Evolutionary conservation across 768 basidiomycete species (phyloP).

Genomic region (Hortiboletus campestris): DNA sequence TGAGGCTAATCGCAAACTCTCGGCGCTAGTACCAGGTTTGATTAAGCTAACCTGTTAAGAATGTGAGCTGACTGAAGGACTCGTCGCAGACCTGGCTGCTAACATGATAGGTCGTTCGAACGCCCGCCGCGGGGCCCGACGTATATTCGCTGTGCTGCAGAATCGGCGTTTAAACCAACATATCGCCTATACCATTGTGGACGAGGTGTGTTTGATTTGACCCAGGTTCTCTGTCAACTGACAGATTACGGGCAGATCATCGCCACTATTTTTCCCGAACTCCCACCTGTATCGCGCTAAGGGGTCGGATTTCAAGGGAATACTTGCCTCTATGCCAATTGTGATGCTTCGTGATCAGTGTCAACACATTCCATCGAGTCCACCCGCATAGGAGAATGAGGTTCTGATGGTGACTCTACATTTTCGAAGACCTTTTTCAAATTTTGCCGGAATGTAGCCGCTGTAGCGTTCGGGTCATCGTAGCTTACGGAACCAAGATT

Average conservation of each 20-base stretch:
- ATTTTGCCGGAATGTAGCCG: constrained; percentile 46
- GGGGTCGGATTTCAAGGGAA: not conserved
- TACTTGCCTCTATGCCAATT: not conserved
- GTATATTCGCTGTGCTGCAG: constrained; percentile 92
- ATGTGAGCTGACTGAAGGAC: not conserved
- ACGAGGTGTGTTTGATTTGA: constrained; percentile 62
- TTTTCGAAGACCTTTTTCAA: constrained; percentile 25
- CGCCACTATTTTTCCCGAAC: constrained; percentile 59
- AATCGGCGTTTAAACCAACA: constrained; percentile 95
- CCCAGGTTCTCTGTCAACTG: not conserved
- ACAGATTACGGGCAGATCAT: constrained; percentile 44
- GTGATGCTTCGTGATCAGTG: not conserved
- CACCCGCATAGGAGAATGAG: constrained; percentile 14
- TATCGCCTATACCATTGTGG: constrained; percentile 81
- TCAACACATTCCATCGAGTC: constrained; percentile 11
- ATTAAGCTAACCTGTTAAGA: not conserved
- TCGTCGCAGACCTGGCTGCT: constrained; percentile 75
- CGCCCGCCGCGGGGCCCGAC: constrained; percentile 85
- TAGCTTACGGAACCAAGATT: constrained; percentile 40
- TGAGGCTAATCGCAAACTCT: constrained; percentile 87
- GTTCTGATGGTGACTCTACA: not conserved
- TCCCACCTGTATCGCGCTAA: constrained; percentile 15
- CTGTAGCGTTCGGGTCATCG: constrained; percentile 62
- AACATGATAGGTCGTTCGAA: constrained; percentile 99
- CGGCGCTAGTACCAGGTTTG: constrained; percentile 86